Evolutionary conservation across 331 rosid genomes (phyloP).

Genomic region (Rhamnella rubrinervis): DNA sequence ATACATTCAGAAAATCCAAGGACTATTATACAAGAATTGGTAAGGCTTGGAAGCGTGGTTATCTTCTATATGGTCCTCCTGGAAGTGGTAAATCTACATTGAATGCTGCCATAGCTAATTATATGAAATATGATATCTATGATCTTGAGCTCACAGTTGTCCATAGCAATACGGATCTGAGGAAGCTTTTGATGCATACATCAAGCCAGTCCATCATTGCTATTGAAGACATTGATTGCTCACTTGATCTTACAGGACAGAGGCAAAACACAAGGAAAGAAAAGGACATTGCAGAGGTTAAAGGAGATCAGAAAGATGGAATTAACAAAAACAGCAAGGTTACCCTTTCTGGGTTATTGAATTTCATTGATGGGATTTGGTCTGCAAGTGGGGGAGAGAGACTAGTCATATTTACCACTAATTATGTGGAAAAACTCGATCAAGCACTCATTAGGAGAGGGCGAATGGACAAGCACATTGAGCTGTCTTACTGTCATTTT

Average conservation of each 20-base stretch:
- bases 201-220: constrained; percentile 56
- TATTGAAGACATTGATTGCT: constrained; percentile 69
- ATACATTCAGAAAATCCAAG: constrained; percentile 45
- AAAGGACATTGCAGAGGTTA: constrained; percentile 27
- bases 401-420: constrained; percentile 44
- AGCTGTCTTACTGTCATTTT: constrained; percentile 39
- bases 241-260: constrained; percentile 51
- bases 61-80: constrained; percentile 61
- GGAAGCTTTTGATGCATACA: constrained; percentile 61
- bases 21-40: constrained; percentile 57
- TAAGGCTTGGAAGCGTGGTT: constrained; percentile 72
- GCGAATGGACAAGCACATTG: constrained; percentile 49
- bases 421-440: constrained; percentile 47
- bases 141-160: constrained; percentile 64
- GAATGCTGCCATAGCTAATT: constrained; percentile 76
- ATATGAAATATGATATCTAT: constrained; percentile 57
- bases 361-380: constrained; percentile 56
- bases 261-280: constrained; percentile 1
- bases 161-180: constrained; percentile 53
- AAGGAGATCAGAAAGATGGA: constrained; percentile 2
- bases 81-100: constrained; percentile 65
- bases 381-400: constrained; percentile 43
- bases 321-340: constrained; percentile 21
- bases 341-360: constrained; percentile 48
- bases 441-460: constrained; percentile 49